phyloP scores from a whole-genome alignment of 257 asterid species.

The Solanum etuberosum region DNA sequence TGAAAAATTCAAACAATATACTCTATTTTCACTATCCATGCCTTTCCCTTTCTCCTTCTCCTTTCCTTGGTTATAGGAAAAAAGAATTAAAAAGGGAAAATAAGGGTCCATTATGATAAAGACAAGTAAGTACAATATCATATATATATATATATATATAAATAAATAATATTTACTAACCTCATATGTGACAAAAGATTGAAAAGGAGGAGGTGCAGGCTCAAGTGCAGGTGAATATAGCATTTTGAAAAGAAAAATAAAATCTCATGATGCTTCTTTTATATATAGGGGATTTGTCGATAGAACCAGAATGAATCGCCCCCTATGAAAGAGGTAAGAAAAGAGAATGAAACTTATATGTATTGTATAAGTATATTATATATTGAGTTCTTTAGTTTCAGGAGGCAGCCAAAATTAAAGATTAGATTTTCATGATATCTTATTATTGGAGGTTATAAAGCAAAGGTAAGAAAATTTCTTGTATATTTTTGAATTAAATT shows the following conservation, averaged over 20 bases:
- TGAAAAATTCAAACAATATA: not conserved
- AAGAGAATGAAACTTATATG: not conserved
- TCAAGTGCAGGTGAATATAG: conserved; percentile 13
- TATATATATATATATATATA: not conserved
- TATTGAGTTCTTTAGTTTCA: not conserved
- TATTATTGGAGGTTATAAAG: not conserved
- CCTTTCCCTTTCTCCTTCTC: not conserved
- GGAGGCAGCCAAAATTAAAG: not conserved
- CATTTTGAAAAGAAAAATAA: not conserved
- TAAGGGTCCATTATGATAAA: not conserved
- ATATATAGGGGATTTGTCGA: not conserved
- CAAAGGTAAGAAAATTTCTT: not conserved
- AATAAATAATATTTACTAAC: not conserved
- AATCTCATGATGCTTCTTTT: not conserved
- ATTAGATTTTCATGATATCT: not conserved
- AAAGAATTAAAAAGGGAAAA: not conserved
- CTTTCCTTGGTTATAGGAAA: not conserved
- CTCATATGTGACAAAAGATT: not conserved
- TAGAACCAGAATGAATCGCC: not conserved
- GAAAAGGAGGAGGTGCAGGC: conserved; percentile 10
- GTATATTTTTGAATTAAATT: not conserved
- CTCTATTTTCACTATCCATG: not conserved
- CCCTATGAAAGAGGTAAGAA: not conserved
- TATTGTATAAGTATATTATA: not conserved
- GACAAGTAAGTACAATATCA: not conserved